Evolutionary conservation across 2,329 filamentous ascomycete species (phyloP), one percentile per base, ranked within the genome.

Genomic region (Amylocarpus encephaloides): DNA sequence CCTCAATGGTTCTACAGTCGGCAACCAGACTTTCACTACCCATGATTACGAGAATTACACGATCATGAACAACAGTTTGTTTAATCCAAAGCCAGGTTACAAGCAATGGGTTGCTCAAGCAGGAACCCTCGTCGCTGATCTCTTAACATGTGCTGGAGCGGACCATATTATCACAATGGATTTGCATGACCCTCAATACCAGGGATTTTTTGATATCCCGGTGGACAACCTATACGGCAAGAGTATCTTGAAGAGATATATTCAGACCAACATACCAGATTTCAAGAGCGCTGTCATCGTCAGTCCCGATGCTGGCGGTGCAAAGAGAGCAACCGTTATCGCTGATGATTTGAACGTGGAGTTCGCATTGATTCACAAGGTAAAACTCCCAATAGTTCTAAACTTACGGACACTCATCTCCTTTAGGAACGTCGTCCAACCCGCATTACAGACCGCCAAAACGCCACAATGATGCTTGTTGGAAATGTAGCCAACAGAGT

Each of bases 91-190:
- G 66, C 88, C 91, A 6, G 93, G 93, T 45, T 98, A 98, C 70
- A 93, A 93, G 73, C 89, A 95, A 72, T 98, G 93, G 93, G 92
- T 98, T 56, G 93, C 93, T 18, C 93, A 97, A 72, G 91, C 93
- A 38, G 93, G 93, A 53, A 97, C 91, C 29, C 78, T 98, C 50
- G 86, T 98, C 43, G 93, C 93, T 45, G 91, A 97, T 67, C 80
- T 98, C 40, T 76, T 98, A 58, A 96, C 90, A 36, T 96, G 91
- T 70, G 92, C 93, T 56, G 93, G 93, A 58, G 90, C 93, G 41
- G 92, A 98, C 68, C 93, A 97, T 70, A 85, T 93, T 66, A 96
- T 97, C 67, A 96, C 92, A 30, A 94, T 98, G 87, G 93, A 98
- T 66, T 78, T 98, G 46, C 89, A 93, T 67, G 92, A 96, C 68